Base-by-base conservation (phyloP, 1,139 yeast species). In the Pichia terricola region DNA sequence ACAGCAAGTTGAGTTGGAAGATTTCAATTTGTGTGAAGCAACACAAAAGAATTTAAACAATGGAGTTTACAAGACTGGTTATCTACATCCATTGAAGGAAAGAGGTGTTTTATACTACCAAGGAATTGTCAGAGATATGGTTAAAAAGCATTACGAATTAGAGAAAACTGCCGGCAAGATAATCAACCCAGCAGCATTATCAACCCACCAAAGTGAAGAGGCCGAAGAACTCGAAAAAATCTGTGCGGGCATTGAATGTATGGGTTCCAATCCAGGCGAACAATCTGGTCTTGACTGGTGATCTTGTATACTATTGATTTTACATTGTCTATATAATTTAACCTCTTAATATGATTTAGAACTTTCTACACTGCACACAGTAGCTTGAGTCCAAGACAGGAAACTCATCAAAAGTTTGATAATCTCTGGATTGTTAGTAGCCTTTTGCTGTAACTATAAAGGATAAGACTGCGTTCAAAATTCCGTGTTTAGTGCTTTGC, bases 11-110 rank as follows among this genome's bases (percentile, higher is more conserved):
- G 82, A 77, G 59, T 52, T 73, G 39, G 81, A 77, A 60, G 82
- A 77, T 59, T 77, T 66, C 60, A 72, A 77, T 54, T 66, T 77
- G 51, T 77, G 81, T 62, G 74, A 68, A 48, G 65, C 66, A 54
- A 77, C 82, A 5, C 82, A 77, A 56, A 72, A 72, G 63, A 77
- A 77, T 61, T 67, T 77, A 55, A 74, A 73, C 59, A 77, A 75
- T 58, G 80, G 81, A 11, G 67, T 77, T 34, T 77, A 77, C 58
- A 64, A 70, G 5, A 69, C 80, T 3, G 81, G 81, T 2, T 74
- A 64, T 54, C 67, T 77, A 51, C 81, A 77, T 57, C 82, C 82
- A 43, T 59, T 63, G 38, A 77, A 76, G 59, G 82, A 77, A 57
- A 64, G 64, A 41, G 82, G 82, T 27, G 82, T 77, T 11, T 66